Conservation (phyloP, 1,284 basidiomycete genomes). For the Singerocomus inundabilis region DNA sequence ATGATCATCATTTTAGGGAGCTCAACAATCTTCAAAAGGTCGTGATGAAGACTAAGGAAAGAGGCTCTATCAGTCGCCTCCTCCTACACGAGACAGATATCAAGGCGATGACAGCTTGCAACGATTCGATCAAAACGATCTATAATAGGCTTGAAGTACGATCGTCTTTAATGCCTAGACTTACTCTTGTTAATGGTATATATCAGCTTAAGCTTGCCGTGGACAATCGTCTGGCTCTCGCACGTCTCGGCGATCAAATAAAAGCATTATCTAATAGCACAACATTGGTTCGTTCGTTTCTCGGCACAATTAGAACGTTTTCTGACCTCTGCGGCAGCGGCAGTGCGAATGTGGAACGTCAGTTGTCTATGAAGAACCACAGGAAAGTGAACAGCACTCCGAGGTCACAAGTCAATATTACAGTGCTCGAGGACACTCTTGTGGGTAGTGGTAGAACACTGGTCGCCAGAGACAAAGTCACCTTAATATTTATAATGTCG, state of each 20-base stretch:
- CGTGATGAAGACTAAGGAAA: constrained; percentile 12
- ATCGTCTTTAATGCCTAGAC: not conserved
- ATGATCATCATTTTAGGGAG: constrained; percentile 9
- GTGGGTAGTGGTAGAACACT: too few species aligned
- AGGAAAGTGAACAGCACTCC: not conserved
- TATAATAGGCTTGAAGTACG: constrained; percentile 16
- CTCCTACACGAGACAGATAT: constrained; percentile 16
- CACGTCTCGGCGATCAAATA: constrained; percentile 14
- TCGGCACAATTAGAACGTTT: not conserved
- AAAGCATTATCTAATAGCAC: not conserved
- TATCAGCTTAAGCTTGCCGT: constrained; percentile 4
- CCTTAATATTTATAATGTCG: too few species aligned
- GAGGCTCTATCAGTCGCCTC: constrained; percentile 7
- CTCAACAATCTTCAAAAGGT: constrained; percentile 9
- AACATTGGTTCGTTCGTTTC: constrained; percentile 2
- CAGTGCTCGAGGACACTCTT: too few species aligned
- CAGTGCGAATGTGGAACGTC: constrained; percentile 11
- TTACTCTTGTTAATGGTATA: not conserved
- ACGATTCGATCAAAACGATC: constrained; percentile 10
- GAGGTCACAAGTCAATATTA: not conserved
- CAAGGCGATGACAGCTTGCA: constrained; percentile 7
- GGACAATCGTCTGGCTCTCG: constrained; percentile 11
- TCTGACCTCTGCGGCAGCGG: constrained; percentile 9
- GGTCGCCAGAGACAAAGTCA: too few species aligned
- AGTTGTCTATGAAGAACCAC: not conserved